A percentile compares a stretch with the other conserved stretches of the same genome.
phyloP scores from a whole-genome alignment of 257 asterid species.

The Penstemon eatonii region DNA sequence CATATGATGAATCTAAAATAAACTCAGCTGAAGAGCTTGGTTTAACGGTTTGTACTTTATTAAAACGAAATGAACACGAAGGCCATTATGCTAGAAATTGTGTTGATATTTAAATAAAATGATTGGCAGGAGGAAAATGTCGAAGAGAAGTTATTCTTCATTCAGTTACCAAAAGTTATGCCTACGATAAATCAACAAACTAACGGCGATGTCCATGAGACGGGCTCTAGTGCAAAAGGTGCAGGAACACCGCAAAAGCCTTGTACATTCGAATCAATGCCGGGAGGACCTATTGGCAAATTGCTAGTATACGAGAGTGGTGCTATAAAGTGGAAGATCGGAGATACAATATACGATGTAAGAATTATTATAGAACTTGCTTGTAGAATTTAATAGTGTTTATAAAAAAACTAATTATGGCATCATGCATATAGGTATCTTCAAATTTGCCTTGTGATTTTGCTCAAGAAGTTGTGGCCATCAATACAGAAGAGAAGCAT shows the following conservation, averaged over 20 bases:
- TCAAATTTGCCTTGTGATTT: constrained; percentile 57
- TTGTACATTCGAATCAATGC: constrained; percentile 43
- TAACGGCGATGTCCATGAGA: constrained; percentile 32
- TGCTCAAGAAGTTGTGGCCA: constrained; percentile 58
- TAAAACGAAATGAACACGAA: neutral
- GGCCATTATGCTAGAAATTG: neutral
- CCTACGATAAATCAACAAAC: constrained; percentile 43
- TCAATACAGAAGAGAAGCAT: constrained; percentile 46
- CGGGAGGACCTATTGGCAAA: constrained; percentile 75
- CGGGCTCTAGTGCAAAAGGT: constrained; percentile 29
- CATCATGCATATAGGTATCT: constrained; percentile 50
- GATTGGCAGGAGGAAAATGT: constrained; percentile 52
- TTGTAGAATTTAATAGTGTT: neutral
- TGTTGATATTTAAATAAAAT: constrained; percentile 11
- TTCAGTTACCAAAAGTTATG: constrained; percentile 63
- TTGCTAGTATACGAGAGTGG: constrained; percentile 73
- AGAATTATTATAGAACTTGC: constrained; percentile 31
- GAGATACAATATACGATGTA: constrained; percentile 72
- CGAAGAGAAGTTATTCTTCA: constrained; percentile 54
- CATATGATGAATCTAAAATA: constrained; percentile 43
- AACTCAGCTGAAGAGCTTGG: constrained; percentile 63
- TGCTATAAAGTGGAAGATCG: constrained; percentile 80
- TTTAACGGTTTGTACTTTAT: constrained; percentile 50
- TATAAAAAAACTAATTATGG: constrained; percentile 11
- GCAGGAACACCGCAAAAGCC: constrained; percentile 31